These are phyloP conservation scores for Apiospora marii DNA, from an alignment of 2,329 filamentous ascomycete genomes.

Conservation along the genomic window DNA sequence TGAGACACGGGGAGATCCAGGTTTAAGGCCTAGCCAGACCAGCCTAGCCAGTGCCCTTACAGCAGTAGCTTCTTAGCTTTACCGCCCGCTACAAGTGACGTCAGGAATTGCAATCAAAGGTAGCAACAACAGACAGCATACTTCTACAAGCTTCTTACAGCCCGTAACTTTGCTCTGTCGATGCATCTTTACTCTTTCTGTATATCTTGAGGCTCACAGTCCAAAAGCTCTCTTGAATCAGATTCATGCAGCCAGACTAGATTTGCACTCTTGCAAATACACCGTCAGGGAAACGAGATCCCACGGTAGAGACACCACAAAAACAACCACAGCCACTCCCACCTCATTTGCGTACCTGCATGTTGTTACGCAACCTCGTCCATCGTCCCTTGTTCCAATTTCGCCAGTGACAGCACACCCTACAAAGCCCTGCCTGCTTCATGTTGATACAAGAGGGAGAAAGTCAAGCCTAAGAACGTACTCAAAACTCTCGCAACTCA, in stretches of 20 bases:
- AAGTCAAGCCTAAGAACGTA: not conserved
- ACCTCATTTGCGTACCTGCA: not conserved
- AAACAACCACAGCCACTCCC: not conserved
- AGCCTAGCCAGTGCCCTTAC: not conserved
- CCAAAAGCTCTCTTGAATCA: not conserved
- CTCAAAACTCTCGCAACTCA: not conserved
- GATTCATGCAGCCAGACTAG: not conserved
- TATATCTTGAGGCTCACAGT: not conserved
- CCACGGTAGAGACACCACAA: not conserved
- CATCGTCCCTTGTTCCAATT: not conserved
- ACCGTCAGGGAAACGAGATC: not conserved
- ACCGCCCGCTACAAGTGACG: conserved; percentile 16
- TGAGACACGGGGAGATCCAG: conserved; percentile 10
- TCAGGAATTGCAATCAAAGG: not conserved
- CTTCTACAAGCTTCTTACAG: not conserved
- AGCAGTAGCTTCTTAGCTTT: conserved; percentile 6
- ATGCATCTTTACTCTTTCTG: not conserved
- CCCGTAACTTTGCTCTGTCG: not conserved
- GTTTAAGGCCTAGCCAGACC: not conserved
- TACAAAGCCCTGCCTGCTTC: not conserved
- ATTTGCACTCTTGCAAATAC: not conserved
- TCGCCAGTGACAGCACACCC: not conserved
- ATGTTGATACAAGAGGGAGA: not conserved
- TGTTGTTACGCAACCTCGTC: not conserved
- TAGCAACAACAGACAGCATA: not conserved